These are phyloP conservation scores for Phytophthora pinifolia DNA, from an alignment of 352 stramenopile species.

Conservation along the genomic window DNA sequence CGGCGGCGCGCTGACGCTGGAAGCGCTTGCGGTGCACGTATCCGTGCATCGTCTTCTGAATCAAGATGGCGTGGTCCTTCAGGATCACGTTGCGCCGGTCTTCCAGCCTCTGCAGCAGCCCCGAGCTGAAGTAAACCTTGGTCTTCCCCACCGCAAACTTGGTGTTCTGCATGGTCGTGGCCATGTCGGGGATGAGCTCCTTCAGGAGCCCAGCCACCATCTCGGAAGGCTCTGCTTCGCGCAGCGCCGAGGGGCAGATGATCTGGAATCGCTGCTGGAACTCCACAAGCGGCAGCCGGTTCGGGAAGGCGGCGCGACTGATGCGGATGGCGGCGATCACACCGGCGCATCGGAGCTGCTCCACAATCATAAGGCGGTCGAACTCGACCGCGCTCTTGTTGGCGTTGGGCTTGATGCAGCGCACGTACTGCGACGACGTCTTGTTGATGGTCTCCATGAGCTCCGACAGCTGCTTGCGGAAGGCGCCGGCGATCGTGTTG, in stretches of 20 bases:
- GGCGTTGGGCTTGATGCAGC: slow-evolving; percentile 91
- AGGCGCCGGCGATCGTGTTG: slow-evolving; percentile 82
- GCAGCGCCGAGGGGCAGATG: slow-evolving; percentile 71
- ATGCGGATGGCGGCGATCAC: slow-evolving; percentile 91
- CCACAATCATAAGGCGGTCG: slow-evolving; percentile 87
- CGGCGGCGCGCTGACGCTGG: slow-evolving; percentile 38
- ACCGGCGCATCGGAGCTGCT: slow-evolving; percentile 88
- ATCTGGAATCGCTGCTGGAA: slow-evolving; percentile 86
- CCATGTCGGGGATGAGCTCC: slow-evolving; percentile 65
- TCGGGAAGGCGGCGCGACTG: slow-evolving; percentile 85
- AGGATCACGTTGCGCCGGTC: slow-evolving; percentile 76
- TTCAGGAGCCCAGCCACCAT: slow-evolving; percentile 83
- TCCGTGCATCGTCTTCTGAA: slow-evolving; percentile 75
- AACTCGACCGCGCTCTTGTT: slow-evolving; percentile 85
- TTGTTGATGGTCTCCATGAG: slow-evolving; percentile 89
- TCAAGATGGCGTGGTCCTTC: slow-evolving; percentile 69
- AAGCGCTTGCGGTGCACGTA: slow-evolving; percentile 64
- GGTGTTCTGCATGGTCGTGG: slow-evolving; percentile 67
- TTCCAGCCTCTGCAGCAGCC: slow-evolving; percentile 91
- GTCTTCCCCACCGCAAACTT: slow-evolving; percentile 78
- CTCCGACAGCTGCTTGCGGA: slow-evolving; percentile 83
- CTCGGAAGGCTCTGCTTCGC: slow-evolving; percentile 46
- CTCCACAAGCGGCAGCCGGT: slow-evolving; percentile 89
- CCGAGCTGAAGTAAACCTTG: slow-evolving; percentile 89
- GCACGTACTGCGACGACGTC: slow-evolving; percentile 88